Evolutionary conservation across 192 early-diverging fungal genomes (phyloP), one percentile per base, ranked within the genome.

Genomic region (Linnemannia zychae): DNA sequence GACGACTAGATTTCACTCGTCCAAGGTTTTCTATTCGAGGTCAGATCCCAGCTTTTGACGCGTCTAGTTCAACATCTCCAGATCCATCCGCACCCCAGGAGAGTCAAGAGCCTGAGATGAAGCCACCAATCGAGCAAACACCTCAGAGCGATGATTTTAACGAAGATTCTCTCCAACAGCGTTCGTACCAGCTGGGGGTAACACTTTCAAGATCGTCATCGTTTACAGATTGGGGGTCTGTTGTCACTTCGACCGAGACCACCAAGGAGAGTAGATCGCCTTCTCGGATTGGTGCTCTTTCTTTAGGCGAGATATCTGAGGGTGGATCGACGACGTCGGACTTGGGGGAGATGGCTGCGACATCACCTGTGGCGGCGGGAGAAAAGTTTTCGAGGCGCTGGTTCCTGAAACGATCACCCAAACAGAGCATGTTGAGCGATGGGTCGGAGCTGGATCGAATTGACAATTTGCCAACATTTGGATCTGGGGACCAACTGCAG

Each of bases 371-470:
- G 15, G 57, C 40, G 7, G 65, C 49, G 0, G n/a, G 52, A 4
- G 82, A 79, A 18, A 78, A 28, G 46, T 65, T 79, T 18, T 72
- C 82, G 0, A 24, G 73, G 17, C 71, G 76, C 0, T 40, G 78
- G 22, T 84, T 84, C 47, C 31, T 84, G 31, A 84, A 79, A 28
- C 76, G 73, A 5, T 84, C 82, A 6, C 72, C 76, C 6, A 79
- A 75, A 18, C 71, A 70, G 33, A 79, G 76, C 46, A 75, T 60
- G 18, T 84, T 84, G 69, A 72, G 82, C 22, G 82, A 84, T 67
- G 82, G 82, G 0, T 84, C 76, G 5, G 82, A 84, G 60, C 60
- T 84, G 7, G 82, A 84, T 7, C 76, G 75, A 13, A 66, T 84
- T 50, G 82, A 84, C 44, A 84, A 84, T n/a, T 40, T 84, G 67